Conservation (phyloP, 2,329 filamentous ascomycete genomes). For the Fusarium oxysporum region DNA sequence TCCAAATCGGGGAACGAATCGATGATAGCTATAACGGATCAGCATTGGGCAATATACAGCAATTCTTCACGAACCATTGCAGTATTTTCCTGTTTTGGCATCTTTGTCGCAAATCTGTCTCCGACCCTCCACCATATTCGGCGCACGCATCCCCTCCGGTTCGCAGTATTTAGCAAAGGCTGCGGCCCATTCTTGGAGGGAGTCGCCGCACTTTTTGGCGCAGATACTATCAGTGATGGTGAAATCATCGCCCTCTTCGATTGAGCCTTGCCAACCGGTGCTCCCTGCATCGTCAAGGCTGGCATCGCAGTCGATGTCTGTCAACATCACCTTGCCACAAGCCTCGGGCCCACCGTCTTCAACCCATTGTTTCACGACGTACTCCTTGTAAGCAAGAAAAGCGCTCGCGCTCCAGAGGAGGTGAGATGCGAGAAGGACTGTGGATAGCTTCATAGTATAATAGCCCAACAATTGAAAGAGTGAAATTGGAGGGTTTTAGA, state of each 20-base stretch:
- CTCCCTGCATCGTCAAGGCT: background rate
- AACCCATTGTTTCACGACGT: background rate
- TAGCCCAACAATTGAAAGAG: background rate
- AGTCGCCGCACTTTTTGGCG: background rate
- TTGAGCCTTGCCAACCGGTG: background rate
- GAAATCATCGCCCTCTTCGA: background rate
- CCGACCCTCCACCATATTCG: background rate
- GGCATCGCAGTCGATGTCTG: background rate
- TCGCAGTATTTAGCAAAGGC: background rate
- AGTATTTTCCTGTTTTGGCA: background rate
- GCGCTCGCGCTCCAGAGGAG: background rate
- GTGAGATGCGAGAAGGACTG: background rate
- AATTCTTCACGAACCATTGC: background rate
- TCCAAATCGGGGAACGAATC: background rate
- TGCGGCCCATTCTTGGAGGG: background rate
- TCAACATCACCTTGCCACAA: background rate
- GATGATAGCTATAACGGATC: background rate
- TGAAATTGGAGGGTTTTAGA: background rate
- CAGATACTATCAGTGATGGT: background rate
- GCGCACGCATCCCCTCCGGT: background rate
- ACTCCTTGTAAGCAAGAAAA: background rate
- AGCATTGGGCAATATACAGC: no score
- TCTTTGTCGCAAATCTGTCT: slow-evolving; percentile 16
- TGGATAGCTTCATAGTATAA: accelerated
- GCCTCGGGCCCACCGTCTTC: background rate